Conservation (phyloP, 1,284 basidiomycete species). For the Austropuccinia psidii region DNA sequence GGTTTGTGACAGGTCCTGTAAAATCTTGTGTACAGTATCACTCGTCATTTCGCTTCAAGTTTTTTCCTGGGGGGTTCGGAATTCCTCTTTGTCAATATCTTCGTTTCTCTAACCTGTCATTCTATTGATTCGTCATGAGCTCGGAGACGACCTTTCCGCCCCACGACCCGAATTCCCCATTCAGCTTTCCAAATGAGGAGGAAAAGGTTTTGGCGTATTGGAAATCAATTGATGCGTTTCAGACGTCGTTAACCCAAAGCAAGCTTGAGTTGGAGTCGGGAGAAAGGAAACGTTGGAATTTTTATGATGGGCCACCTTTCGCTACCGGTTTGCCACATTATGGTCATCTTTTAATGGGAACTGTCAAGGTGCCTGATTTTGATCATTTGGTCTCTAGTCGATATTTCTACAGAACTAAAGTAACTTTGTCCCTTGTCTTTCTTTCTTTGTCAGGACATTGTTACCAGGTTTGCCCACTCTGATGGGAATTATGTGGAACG, state of each 20-base stretch:
- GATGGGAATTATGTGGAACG: conserved; percentile 90
- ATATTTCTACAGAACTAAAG: neutral
- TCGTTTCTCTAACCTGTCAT: no score
- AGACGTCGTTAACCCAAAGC: conserved; percentile 81
- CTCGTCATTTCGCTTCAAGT: no score
- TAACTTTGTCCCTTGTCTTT: neutral
- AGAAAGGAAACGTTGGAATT: conserved; percentile 47
- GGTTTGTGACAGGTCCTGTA: no score
- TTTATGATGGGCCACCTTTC: conserved; percentile 97
- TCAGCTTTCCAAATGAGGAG: conserved; percentile 86
- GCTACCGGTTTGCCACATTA: conserved; percentile 97
- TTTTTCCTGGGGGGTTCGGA: no score
- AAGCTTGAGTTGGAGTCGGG: conserved; percentile 50
- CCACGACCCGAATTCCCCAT: conserved; percentile 57
- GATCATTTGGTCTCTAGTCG: neutral
- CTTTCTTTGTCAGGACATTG: conserved; percentile 64
- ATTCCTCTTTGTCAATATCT: no score
- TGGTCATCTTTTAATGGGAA: conserved; percentile 62
- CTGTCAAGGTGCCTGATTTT: conserved; percentile 68
- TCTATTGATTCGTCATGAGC: no score
- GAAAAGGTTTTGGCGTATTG: conserved; percentile 86
- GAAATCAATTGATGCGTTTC: conserved; percentile 96
- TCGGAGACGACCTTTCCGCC: neutral
- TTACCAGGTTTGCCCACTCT: conserved; percentile 87
- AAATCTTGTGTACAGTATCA: no score